These are phyloP conservation scores for Phascolomyces articulosus DNA, from an alignment of 371 early-diverging fungal genomes.

Conservation along the genomic window DNA sequence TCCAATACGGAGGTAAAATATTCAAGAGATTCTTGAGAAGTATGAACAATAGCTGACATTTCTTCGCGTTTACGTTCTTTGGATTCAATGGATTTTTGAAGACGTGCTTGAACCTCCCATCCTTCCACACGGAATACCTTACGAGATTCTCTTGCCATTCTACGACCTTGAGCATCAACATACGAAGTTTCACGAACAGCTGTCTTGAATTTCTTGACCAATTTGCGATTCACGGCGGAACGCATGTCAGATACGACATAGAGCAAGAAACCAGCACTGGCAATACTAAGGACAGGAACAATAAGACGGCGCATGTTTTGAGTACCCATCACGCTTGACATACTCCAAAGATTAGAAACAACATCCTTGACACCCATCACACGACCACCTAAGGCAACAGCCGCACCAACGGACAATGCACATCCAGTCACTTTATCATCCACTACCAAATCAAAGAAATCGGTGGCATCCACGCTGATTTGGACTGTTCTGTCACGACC, in stretches of 20 bases:
- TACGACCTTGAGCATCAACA: slow-evolving; percentile 69
- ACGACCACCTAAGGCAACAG: slow-evolving; percentile 49
- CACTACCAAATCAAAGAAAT: slow-evolving; percentile 66
- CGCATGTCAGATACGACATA: slow-evolving; percentile 88
- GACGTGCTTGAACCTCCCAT: slow-evolving; percentile 84
- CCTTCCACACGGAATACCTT: slow-evolving; percentile 79
- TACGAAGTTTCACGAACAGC: slow-evolving; percentile 69
- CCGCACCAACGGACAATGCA: slow-evolving; percentile 42
- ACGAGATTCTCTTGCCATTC: slow-evolving; percentile 73
- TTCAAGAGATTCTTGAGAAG: slow-evolving; percentile 67
- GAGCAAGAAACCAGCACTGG: slow-evolving; percentile 72
- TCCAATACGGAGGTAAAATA: slow-evolving; percentile 67
- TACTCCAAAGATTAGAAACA: slow-evolving; percentile 42
- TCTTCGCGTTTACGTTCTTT: slow-evolving; percentile 71
- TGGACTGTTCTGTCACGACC: slow-evolving; percentile 44
- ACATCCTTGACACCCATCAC: slow-evolving; percentile 52
- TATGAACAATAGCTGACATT: slow-evolving; percentile 55
- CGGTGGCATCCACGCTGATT: slow-evolving; percentile 66
- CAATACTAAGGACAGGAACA: slow-evolving; percentile 49
- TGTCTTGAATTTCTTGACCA: slow-evolving; percentile 73
- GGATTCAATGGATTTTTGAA: slow-evolving; percentile 78
- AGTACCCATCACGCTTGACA: slow-evolving; percentile 33
- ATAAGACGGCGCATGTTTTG: slow-evolving; percentile 45
- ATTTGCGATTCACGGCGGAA: slow-evolving; percentile 77
- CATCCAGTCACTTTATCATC: slow-evolving; percentile 58